Evolutionary conservation across 768 basidiomycete genomes (phyloP), one percentile per base, ranked within the genome.

Genomic region (Psilocybe azurescens): DNA sequence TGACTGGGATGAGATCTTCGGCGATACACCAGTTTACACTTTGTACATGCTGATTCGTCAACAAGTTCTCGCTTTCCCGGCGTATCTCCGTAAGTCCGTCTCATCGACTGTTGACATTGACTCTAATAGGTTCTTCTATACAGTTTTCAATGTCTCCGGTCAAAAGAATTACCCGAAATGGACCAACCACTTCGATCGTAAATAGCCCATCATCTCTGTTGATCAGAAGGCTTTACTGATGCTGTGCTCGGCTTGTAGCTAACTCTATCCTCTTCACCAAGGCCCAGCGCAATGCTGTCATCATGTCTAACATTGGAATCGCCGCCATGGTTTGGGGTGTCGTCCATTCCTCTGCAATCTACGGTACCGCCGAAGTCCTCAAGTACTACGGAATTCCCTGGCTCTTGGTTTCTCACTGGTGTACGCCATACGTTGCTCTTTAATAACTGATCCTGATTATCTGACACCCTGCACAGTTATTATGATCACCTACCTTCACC

Each of bases 171-270:
- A 88, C 67, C 85, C 86, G 1, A 81, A 83, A 64, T 82, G 83
- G 80, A 87, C 87, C n/a, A 88, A 87, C 64, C 88, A 89, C 66
- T 88, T 87, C 66, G 75, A 86, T 70, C 86, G 86, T 87, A 59
- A 73, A 84, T 76, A 44, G 46, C 20, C 18, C 39, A 46, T 47
- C 11, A 61, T 44, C 58, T 28, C 29, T 47, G n/a, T 28, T 50
- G 20, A 47, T 18, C 32, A 39, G 11, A 36, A 38, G 52, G 46
- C 29, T 30, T 10, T 7, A 41, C 29, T 51, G 36, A 56, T 24
- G 46, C 16, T 44, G 30, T 41, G 39, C 53, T 28, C 53, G 50
- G 48, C 48, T 53, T 50, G 16, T 64, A 87, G 86, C 87, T 4
- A 81, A 80, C 63, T 85, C 86, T 1, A 75, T 86, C 29, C 73